These are phyloP conservation scores for Clonostachys byssicola DNA, from an alignment of 2,329 filamentous ascomycete species.

Conservation along the genomic window DNA sequence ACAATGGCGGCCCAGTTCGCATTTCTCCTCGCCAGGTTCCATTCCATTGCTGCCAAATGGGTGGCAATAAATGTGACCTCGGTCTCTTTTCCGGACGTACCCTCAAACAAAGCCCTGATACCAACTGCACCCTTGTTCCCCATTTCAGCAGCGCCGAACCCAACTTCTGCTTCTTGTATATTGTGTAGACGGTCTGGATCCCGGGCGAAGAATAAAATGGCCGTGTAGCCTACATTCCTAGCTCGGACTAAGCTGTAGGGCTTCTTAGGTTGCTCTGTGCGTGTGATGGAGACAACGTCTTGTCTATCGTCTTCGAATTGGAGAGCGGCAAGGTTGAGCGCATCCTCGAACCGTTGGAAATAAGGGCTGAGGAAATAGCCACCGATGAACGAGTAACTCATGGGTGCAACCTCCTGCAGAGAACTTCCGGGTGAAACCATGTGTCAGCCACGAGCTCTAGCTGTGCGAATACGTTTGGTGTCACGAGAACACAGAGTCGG, in stretches of 20 bases:
- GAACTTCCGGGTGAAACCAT: conserved; percentile 41
- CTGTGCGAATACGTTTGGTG: neutral
- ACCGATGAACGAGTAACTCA: conserved; percentile 81
- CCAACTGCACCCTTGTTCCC: conserved; percentile 94
- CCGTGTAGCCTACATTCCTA: conserved; percentile 84
- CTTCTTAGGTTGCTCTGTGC: conserved; percentile 13
- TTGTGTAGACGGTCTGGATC: conserved; percentile 55
- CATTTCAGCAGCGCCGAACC: conserved; percentile 83
- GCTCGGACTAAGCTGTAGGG: conserved; percentile 68
- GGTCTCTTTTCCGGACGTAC: conserved; percentile 83
- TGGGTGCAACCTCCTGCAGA: conserved; percentile 86
- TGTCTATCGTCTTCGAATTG: conserved; percentile 19
- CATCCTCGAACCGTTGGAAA: conserved; percentile 65
- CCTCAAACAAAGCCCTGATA: conserved; percentile 60
- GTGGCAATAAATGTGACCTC: conserved; percentile 83
- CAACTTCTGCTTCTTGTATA: conserved; percentile 76
- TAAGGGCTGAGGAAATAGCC: conserved; percentile 75
- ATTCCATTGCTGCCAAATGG: conserved; percentile 86
- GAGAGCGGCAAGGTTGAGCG: conserved; percentile 65
- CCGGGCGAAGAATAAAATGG: conserved; percentile 77
- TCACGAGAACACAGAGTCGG: neutral
- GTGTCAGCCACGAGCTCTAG: neutral
- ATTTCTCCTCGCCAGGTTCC: conserved; percentile 70
- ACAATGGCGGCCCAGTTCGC: conserved; percentile 86
- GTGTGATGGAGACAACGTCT: conserved; percentile 6